Percentiles rank a stretch among this genome's conserved stretches.
Conservation (phyloP, 73 alveolate genomes). For the Tetrahymena borealis region DNA sequence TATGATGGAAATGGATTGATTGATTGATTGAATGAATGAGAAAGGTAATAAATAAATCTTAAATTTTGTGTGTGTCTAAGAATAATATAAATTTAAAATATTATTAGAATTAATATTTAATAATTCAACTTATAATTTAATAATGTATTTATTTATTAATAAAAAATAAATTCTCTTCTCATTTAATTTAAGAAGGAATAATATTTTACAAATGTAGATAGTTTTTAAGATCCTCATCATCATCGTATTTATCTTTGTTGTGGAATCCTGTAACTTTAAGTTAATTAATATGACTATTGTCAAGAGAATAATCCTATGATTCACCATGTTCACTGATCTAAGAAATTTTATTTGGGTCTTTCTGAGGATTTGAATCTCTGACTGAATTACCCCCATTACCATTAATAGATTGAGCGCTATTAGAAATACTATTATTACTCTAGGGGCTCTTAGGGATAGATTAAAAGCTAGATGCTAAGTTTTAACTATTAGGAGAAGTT, state of each 20-base stretch:
- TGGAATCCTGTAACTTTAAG: neutral
- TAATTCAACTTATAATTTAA: no score
- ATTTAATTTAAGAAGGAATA: neutral
- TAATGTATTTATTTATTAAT: no score
- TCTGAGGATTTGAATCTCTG: neutral
- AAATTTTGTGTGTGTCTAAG: no score
- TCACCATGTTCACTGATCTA: neutral
- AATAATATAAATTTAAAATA: no score
- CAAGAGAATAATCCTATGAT: neutral
- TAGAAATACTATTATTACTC: neutral
- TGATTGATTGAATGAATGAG: no score
- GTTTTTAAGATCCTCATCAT: neutral
- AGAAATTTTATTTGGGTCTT: neutral
- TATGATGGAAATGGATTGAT: no score
- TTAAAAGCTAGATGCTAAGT: neutral
- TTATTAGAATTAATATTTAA: no score
- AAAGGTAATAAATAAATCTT: no score
- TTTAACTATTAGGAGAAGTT: neutral
- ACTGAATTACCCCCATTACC: neutral
- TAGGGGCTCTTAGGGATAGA: neutral
- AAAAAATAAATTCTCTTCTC: neutral
- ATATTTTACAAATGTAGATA: neutral
- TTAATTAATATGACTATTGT: neutral
- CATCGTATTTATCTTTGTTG: neutral
- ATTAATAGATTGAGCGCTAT: neutral